Evolutionary conservation across 306 rosid species (phyloP).

Genomic region (Vicia villosa): DNA sequence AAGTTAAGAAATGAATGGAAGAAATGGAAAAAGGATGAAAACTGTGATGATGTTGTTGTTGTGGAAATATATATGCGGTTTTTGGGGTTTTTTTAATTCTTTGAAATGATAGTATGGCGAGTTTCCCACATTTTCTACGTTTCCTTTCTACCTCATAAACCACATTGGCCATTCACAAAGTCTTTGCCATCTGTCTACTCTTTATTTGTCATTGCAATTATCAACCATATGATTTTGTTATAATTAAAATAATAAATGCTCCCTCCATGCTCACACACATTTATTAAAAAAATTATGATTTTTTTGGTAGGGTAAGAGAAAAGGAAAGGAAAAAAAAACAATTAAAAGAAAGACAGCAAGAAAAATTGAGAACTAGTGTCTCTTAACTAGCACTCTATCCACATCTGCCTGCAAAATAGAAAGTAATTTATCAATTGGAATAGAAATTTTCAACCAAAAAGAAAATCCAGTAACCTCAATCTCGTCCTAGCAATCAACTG

Average conservation of each 20-base stretch:
- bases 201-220: conserved; percentile 13
- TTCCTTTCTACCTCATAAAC: conserved; percentile 38
- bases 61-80: neutral
- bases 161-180: conserved; percentile 26
- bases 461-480: too few relatives aligned
- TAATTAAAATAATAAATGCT: neutral
- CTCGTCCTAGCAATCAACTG: too few relatives aligned
- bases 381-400: too few relatives aligned
- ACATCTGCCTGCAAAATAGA: too few relatives aligned
- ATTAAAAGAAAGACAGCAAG: too few relatives aligned
- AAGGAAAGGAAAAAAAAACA: too few relatives aligned
- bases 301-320: too few relatives aligned
- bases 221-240: neutral
- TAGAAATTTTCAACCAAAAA: too few relatives aligned
- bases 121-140: conserved; percentile 47
- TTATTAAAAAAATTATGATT: too few relatives aligned
- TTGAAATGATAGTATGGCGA: conserved; percentile 7
- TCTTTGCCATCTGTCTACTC: neutral
- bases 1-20: neutral
- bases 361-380: too few relatives aligned
- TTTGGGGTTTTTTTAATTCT: neutral
- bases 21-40: neutral
- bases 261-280: too few relatives aligned
- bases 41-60: neutral
- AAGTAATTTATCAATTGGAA: too few relatives aligned